Evolutionary conservation across 805 yeast genomes (phyloP).

Genomic region (Kurtzmaniella cleridarum): DNA sequence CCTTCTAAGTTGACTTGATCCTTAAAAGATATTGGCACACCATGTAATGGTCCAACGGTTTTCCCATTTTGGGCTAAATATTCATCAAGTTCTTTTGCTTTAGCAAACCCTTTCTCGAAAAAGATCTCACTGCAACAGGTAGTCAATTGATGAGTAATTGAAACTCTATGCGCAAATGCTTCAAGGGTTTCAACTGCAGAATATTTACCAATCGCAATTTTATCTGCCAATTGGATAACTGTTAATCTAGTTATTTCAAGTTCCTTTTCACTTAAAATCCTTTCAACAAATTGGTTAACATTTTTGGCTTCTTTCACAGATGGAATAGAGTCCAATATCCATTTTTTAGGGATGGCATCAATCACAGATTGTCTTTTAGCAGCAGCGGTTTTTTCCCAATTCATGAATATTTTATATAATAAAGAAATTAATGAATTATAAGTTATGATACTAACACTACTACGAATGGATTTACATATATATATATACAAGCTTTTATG

Average conservation of each 20-base stretch:
- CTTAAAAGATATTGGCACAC: conserved; percentile 62
- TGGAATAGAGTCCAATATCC: conserved; percentile 6
- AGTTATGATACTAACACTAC: too few relatives aligned
- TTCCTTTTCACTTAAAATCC: conserved; percentile 3
- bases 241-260: conserved; percentile 6
- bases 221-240: conserved; percentile 1
- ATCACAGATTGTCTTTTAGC: conserved; percentile 4
- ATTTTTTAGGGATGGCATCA: conserved; percentile 6
- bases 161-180: conserved; percentile 23
- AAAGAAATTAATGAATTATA: too few relatives aligned
- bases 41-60: conserved; percentile 62
- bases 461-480: too few relatives aligned
- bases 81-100: conserved; percentile 24
- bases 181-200: conserved; percentile 7
- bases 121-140: conserved; percentile 18
- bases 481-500: too few relatives aligned
- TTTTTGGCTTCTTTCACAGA: conserved; percentile 4
- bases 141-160: conserved; percentile 18
- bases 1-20: conserved; percentile 39
- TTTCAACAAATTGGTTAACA: neutral
- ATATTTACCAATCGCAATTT: conserved; percentile 5
- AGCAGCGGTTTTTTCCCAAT: conserved; percentile 6
- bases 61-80: conserved; percentile 43
- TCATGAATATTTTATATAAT: too few relatives aligned
- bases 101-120: conserved; percentile 26